Conservation (phyloP, 192 early-diverging fungal genomes). For the Coemansia sp. region DNA sequence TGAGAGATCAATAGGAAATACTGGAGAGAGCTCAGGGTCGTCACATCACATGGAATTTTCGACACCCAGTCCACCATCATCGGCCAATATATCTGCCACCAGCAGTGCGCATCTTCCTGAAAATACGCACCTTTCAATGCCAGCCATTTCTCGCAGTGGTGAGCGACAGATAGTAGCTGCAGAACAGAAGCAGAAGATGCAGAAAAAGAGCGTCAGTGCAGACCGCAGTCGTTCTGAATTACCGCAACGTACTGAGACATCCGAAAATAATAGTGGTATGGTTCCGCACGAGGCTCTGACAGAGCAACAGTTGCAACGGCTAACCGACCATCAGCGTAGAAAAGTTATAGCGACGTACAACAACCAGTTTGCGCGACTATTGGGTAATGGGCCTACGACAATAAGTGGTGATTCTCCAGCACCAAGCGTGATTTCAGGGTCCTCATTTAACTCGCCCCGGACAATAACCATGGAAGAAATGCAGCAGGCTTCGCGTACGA, state of each 20-base stretch:
- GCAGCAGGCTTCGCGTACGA: conserved; percentile 34
- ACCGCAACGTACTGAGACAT: conserved; percentile 9
- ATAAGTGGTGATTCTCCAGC: conserved; percentile 26
- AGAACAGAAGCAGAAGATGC: not conserved
- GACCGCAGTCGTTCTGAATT: conserved; percentile 36
- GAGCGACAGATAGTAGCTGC: not conserved
- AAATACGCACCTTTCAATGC: conserved; percentile 46
- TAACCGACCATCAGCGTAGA: conserved; percentile 25
- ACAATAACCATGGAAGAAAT: conserved; percentile 48
- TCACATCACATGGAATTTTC: conserved; percentile 37
- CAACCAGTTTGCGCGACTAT: conserved; percentile 45
- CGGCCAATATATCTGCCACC: conserved; percentile 33
- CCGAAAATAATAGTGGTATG: conserved; percentile 5
- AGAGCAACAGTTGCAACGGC: conserved; percentile 11
- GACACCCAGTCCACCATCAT: conserved; percentile 50
- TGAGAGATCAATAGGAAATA: not conserved
- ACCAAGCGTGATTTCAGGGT: conserved; percentile 28
- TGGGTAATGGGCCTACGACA: conserved; percentile 21
- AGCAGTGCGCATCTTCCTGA: conserved; percentile 47
- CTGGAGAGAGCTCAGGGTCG: conserved; percentile 37
- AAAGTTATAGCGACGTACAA: conserved; percentile 36
- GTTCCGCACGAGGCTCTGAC: not conserved
- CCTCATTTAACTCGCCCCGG: conserved; percentile 49
- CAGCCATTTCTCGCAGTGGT: conserved; percentile 16
- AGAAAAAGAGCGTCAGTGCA: conserved; percentile 28